A percentile compares a stretch with the other conserved stretches of the same genome.
phyloP scores from a whole-genome alignment of 75 land plant genomes.

The Picea glauca region DNA sequence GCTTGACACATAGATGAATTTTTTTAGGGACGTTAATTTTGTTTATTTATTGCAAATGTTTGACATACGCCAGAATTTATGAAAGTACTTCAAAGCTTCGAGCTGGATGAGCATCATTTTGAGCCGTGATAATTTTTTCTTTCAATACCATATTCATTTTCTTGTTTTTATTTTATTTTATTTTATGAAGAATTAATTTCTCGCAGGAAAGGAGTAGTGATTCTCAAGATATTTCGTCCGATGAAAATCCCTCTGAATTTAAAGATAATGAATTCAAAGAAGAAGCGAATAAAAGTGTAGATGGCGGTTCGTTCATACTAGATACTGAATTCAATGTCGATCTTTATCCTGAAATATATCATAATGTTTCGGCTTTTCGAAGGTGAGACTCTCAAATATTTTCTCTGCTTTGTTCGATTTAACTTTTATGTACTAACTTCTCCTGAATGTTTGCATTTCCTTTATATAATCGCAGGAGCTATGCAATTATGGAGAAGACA shows the following conservation, averaged over 20 bases:
- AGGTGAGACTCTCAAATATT: not conserved
- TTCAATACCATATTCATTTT: not conserved
- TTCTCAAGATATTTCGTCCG: not conserved
- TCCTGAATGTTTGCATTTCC: not conserved
- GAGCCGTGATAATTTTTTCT: no score
- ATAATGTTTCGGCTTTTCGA: not conserved
- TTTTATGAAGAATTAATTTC: not conserved
- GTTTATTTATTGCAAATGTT: no score
- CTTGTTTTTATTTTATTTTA: not conserved
- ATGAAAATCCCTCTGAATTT: not conserved
- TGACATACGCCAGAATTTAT: no score
- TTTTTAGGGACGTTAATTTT: no score
- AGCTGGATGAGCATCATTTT: no score
- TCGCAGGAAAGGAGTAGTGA: not conserved
- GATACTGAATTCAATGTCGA: not conserved
- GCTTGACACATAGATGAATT: no score
- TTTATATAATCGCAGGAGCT: constrained; percentile 28
- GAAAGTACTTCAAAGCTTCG: not conserved
- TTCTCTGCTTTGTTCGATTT: not conserved
- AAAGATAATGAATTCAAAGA: not conserved
- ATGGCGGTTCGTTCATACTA: not conserved
- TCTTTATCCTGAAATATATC: not conserved
- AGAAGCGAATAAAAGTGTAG: not conserved
- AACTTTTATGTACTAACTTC: not conserved
- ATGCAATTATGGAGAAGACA: constrained; percentile 38